phyloP scores from a whole-genome alignment of 2,329 filamentous ascomycete genomes.

The Monilinia polystroma region DNA sequence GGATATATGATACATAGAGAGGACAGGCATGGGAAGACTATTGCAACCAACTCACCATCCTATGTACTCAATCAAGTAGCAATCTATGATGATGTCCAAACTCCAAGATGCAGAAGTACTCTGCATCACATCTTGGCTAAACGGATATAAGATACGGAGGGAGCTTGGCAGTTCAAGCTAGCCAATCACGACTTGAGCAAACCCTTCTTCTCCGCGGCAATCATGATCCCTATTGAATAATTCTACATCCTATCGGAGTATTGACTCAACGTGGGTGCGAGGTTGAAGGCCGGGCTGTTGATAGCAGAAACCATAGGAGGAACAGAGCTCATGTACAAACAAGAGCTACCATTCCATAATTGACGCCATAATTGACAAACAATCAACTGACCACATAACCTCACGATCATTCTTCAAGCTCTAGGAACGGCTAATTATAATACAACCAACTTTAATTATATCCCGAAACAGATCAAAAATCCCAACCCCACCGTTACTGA shows the following conservation, averaged over 20 bases:
- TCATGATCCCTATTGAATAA: neutral
- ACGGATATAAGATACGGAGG: slow-evolving; percentile 7
- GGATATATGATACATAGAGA: neutral
- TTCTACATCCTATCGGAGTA: neutral
- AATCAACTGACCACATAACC: no score
- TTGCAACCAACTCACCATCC: neutral
- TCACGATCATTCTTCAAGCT: no score
- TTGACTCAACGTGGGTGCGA: no score
- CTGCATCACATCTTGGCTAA: neutral
- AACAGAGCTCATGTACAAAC: no score
- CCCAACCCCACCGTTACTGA: no score
- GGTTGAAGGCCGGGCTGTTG: no score
- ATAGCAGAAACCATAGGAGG: no score
- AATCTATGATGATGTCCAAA: neutral
- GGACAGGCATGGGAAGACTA: neutral
- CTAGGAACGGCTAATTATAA: no score
- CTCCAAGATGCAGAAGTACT: neutral
- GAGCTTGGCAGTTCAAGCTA: neutral
- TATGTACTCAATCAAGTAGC: neutral
- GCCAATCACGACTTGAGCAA: neutral
- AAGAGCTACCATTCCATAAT: no score
- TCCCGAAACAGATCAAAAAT: no score
- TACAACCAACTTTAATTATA: no score
- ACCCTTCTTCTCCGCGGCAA: neutral
- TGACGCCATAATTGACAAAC: no score